Evolutionary conservation across 306 rosid genomes (phyloP).

Genomic region (Rosa lucieae): DNA sequence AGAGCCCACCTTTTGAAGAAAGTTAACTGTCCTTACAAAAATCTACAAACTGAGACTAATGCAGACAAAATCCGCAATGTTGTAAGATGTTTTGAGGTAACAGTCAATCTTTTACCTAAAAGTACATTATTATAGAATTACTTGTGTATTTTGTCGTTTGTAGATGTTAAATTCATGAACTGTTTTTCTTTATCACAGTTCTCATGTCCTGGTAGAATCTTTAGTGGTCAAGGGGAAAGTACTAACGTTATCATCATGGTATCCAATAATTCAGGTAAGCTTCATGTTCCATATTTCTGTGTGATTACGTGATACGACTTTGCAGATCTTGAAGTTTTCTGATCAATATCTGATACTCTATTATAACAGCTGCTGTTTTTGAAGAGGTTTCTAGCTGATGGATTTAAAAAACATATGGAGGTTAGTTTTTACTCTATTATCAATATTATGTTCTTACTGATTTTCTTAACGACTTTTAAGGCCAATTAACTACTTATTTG

Average conservation of each 20-base stretch:
- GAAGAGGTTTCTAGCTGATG: conserved; percentile 24
- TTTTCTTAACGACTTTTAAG: background rate
- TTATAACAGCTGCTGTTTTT: conserved; percentile 19
- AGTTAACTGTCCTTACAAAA: no score
- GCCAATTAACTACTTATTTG: background rate
- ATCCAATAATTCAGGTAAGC: conserved; percentile 39
- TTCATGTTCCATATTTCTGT: background rate
- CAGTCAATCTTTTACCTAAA: background rate
- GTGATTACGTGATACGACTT: background rate
- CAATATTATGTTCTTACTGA: background rate
- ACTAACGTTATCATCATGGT: conserved; percentile 32
- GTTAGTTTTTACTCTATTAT: conserved; percentile 19
- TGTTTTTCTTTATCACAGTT: conserved; percentile 18
- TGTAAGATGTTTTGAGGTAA: conserved; percentile 23
- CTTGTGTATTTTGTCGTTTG: background rate
- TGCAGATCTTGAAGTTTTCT: background rate
- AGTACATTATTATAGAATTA: background rate
- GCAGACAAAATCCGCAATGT: no score
- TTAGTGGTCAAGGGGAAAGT: conserved; percentile 15
- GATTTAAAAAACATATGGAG: conserved; percentile 20
- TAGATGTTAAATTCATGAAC: background rate
- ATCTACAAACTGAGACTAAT: no score
- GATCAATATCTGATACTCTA: background rate
- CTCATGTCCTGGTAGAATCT: conserved; percentile 1
- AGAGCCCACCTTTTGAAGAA: no score